phyloP scores from a whole-genome alignment of 805 yeast genomes.

The Candida piceae region DNA sequence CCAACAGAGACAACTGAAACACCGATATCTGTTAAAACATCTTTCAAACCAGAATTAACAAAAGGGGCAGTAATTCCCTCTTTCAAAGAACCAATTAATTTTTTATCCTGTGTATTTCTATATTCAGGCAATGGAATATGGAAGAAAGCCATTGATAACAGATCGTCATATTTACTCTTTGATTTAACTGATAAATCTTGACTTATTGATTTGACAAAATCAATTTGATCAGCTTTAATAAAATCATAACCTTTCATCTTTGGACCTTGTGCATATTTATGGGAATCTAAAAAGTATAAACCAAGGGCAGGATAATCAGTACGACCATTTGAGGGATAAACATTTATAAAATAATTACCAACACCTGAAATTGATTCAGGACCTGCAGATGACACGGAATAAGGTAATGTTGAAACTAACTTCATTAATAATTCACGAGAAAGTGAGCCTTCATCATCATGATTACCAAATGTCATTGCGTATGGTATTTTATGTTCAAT shows the following conservation, averaged over 20 bases:
- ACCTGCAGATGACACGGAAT: conserved; percentile 55
- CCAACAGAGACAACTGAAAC: conserved; percentile 79
- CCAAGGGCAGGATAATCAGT: conserved; percentile 41
- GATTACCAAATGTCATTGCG: conserved; percentile 87
- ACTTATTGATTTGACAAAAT: conserved; percentile 9
- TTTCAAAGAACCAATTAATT: conserved; percentile 54
- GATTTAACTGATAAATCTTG: conserved; percentile 7
- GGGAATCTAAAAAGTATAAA: conserved; percentile 80
- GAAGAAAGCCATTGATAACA: conserved; percentile 81
- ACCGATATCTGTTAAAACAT: conserved; percentile 55
- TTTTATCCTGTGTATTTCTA: conserved; percentile 35
- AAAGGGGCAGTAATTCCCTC: conserved; percentile 81
- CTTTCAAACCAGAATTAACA: conserved; percentile 62
- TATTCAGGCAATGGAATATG: conserved; percentile 94
- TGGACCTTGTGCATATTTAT: conserved; percentile 65
- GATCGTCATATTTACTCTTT: conserved; percentile 29
- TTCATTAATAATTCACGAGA: conserved; percentile 56
- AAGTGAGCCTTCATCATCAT: conserved; percentile 83
- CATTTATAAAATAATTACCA: conserved; percentile 69
- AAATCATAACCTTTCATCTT: conserved; percentile 81
- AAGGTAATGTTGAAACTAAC: conserved; percentile 57
- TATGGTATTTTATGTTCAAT: conserved; percentile 68
- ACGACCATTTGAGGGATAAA: conserved; percentile 35
- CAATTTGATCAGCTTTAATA: conserved; percentile 40
- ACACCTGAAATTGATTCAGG: conserved; percentile 69